Evolutionary conservation across 1,139 yeast species (phyloP), one percentile per base, ranked within the genome.

Genomic region (Nakaseomyces nivariensis): DNA sequence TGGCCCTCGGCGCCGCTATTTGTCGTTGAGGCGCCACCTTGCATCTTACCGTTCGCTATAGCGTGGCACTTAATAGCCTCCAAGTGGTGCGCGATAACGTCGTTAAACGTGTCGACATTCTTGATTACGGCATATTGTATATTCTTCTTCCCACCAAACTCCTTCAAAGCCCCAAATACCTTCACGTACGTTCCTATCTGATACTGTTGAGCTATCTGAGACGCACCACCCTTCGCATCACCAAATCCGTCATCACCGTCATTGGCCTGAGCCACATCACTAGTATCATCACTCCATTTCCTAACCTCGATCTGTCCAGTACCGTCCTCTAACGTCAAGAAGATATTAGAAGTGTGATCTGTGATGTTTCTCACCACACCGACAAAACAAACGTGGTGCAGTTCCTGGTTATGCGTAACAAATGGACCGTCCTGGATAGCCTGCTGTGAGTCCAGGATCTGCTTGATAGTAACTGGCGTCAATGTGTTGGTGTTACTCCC

Each of bases 401-500:
- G 70, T 47, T 78, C 81, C 48, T 77, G 78, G 48, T 82, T 84
- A 61, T 85, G 81, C 37, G 84, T 71, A 36, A 70, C 72, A 62
- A 79, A 84, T n/a, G 85, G 88, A 10, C 86, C 88, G 61, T 87
- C 96, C 43, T 85, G 85, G 7, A 78, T 76, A n/a, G 66, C 61
- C 56, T 82, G 87, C 25, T 75, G 71, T 5, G 94, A 80, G 48
- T 82, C 87, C 53, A 75, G 71, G 52, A 88, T 74, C 67, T 86
- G 95, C 61, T 85, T 85, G 60, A 89, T 81, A 1, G 96, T 87
- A 11, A 88, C 92, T 0, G 97, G 95, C 0, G 89, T 82, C 45
- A 87, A 66, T 11, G 80, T 66, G 26, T 54, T 55, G 34, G 54
- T 44, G 17, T 59, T 54, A 22, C 41, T 40, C 38, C 54, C 51